Percentiles rank a stretch among this genome's conserved stretches.
phyloP scores from a whole-genome alignment of 495 filamentous ascomycete genomes.

The Trichoderma asperelloides region DNA sequence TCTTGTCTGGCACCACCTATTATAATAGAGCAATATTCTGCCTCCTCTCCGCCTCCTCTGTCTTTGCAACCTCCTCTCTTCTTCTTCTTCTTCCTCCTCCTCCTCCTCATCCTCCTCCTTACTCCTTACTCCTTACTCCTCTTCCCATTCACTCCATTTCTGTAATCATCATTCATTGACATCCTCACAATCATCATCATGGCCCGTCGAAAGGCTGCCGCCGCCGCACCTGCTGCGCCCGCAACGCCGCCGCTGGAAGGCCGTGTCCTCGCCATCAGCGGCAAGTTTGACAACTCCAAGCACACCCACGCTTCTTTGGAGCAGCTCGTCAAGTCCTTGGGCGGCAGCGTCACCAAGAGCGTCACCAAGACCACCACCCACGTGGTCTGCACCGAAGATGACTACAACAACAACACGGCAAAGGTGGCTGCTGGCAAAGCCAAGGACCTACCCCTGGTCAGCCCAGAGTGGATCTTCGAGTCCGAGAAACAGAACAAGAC shows the following conservation, averaged over 20 bases:
- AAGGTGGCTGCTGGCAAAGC: conserved; percentile 44
- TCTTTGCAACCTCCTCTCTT: not conserved
- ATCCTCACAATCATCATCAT: not conserved
- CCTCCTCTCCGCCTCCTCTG: not conserved
- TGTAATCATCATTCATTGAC: not conserved
- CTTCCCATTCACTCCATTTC: not conserved
- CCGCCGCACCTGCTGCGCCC: not conserved
- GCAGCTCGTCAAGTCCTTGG: conserved; percentile 36
- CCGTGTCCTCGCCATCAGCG: conserved; percentile 45
- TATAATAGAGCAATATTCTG: not conserved
- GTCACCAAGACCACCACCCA: conserved; percentile 49
- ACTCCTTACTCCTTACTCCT: not conserved
- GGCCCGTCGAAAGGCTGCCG: not conserved
- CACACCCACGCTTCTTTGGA: conserved; percentile 35
- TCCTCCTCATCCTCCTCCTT: not conserved
- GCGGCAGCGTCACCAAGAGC: conserved; percentile 36
- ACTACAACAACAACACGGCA: conserved; percentile 39
- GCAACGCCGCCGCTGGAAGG: not conserved
- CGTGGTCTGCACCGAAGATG: conserved; percentile 45
- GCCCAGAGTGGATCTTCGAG: conserved; percentile 52
- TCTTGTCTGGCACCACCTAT: too few species aligned
- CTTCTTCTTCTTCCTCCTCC: not conserved
- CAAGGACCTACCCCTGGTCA: conserved; percentile 46
- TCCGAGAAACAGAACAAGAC: conserved; percentile 35
- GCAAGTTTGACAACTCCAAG: conserved; percentile 45